Evolutionary conservation across 2,329 filamentous ascomycete species (phyloP).

Genomic region (Xylaria sp.): DNA sequence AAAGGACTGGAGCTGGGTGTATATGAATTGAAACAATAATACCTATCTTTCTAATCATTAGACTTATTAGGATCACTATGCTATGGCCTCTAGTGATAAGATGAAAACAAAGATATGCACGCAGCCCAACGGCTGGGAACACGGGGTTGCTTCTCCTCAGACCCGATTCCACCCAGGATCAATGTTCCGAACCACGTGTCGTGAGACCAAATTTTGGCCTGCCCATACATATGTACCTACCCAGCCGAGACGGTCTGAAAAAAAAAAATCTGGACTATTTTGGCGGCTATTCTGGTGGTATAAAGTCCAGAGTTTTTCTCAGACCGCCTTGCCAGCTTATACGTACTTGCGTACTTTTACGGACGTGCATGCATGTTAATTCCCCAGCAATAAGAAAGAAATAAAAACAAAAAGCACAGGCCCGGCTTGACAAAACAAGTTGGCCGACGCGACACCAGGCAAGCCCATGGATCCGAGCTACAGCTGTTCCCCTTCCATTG

Average conservation of each 20-base stretch:
- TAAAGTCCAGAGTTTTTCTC: no score
- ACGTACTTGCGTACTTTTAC: no score
- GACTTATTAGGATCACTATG: no score
- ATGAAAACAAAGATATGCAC: no score
- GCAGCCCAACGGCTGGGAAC: not conserved
- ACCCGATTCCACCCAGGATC: not conserved
- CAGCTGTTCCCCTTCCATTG: constrained; percentile 22
- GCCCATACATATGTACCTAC: no score
- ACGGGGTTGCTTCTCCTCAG: not conserved
- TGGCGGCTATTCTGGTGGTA: no score
- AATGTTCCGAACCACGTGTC: constrained; percentile 19
- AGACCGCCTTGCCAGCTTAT: no score
- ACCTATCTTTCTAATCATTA: no score
- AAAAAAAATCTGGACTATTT: no score
- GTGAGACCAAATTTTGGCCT: not conserved
- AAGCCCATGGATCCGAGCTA: constrained; percentile 7
- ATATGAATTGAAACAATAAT: not conserved
- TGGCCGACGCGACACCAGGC: not conserved
- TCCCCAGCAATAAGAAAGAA: not conserved
- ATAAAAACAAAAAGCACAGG: not conserved
- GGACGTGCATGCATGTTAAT: no score
- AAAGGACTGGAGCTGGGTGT: not conserved
- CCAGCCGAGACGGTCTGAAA: no score
- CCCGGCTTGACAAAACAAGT: not conserved
- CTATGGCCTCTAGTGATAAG: no score